Evolutionary conservation across 1,139 yeast genomes (phyloP), one percentile per base, ranked within the genome.

Genomic region (Ogataea hybrid): DNA sequence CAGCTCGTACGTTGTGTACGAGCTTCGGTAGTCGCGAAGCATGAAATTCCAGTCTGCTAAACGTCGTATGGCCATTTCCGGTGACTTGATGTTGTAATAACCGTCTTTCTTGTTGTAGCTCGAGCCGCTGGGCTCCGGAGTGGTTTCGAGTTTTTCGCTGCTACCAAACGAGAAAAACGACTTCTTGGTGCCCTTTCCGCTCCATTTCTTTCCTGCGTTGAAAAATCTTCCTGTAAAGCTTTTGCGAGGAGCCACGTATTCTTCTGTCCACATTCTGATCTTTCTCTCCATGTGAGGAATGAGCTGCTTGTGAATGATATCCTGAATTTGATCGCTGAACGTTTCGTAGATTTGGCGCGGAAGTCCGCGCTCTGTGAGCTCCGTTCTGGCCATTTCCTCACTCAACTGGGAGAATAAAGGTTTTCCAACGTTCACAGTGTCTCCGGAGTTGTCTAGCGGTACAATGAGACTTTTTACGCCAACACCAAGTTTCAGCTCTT

Each of bases 41-140:
- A 92, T 86, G 54, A 92, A 77, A 6, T 92, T 81, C 88, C 95
- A 88, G 62, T 92, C 98, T 0, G 95, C 97, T 32, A 92, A 67
- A 57, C 85, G 84, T 39, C 97, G 69, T 25, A 89, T 71, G 36
- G 78, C 73, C 53, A 88, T 87, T 56, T 89, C 97, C 0, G 84
- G 77, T 0, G 90, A 71, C 1, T 79, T 65, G 37, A 76, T 75
- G 41, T 73, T 67, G 59, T 85, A 86, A 47, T 68, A 77, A 2
- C 63, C 61, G n/a, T 50, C 58, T 6, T 40, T 28, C 1, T 46
- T 28, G 43, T 56, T 52, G 48, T 51, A 57, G 4, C 56, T 37
- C 1, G 47, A 30, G 16, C 43, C 34, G 20, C 22, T 17, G 3
- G 43, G 23, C 10, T 45, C 45, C 11, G 42, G 46, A 3, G 27